Percentiles rank a stretch among this genome's conserved stretches.
These are phyloP conservation scores for Capsicum rhomboideum DNA, from an alignment of 257 asterid species.

Conservation along the genomic window DNA sequence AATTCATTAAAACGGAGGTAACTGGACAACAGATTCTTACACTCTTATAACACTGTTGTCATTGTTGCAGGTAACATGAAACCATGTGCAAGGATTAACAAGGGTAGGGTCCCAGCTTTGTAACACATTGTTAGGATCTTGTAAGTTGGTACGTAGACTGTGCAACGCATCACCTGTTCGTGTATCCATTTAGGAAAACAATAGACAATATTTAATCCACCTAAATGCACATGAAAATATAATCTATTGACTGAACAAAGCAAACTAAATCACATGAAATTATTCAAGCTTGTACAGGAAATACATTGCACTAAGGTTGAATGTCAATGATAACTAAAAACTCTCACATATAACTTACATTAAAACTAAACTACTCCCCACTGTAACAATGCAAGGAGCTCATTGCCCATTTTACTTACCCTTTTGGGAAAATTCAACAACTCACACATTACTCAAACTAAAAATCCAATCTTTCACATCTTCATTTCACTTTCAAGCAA, in stretches of 20 bases:
- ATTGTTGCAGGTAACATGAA: slow-evolving; percentile 96
- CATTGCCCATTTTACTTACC: not conserved
- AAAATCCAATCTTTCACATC: not conserved
- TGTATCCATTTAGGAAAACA: slow-evolving; percentile 1
- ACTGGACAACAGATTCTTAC: slow-evolving; percentile 35
- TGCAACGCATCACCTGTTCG: slow-evolving; percentile 90
- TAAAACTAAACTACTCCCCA: not conserved
- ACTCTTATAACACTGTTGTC: slow-evolving; percentile 97
- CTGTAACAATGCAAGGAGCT: not conserved
- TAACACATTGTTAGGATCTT: slow-evolving; percentile 86
- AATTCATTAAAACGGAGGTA: not conserved
- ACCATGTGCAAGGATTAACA: slow-evolving; percentile 99
- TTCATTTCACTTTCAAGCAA: not conserved
- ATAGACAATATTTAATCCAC: not conserved
- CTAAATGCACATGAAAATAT: not conserved
- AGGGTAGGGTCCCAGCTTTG: slow-evolving; percentile 99
- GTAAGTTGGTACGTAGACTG: slow-evolving; percentile 62
- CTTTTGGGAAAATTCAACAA: not conserved
- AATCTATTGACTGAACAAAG: not conserved
- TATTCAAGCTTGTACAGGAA: not conserved
- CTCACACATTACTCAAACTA: not conserved
- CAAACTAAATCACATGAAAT: not conserved
- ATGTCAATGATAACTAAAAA: not conserved
- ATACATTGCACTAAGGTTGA: not conserved
- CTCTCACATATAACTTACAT: not conserved